Conservation (phyloP, 2,329 filamentous ascomycete genomes). For the Didymella arachidicola region DNA sequence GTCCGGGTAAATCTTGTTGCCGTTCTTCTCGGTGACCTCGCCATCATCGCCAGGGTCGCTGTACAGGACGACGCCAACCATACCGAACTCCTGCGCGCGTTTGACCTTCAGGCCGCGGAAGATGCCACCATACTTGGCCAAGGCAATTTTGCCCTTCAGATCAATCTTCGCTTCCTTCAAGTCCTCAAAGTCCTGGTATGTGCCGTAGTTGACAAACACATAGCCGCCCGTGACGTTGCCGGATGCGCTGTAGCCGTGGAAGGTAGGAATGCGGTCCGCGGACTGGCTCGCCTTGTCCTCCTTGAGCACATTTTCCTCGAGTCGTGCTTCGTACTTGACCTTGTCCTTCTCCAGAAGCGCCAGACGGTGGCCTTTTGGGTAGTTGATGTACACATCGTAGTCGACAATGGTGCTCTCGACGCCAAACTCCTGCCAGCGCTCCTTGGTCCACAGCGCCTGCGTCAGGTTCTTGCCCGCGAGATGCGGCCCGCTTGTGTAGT, state of each 20-base stretch:
- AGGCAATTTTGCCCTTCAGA: constrained; percentile 83
- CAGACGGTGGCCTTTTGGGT: constrained; percentile 58
- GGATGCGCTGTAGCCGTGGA: constrained; percentile 92
- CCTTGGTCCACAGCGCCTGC: constrained; percentile 61
- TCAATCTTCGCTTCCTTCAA: constrained; percentile 76
- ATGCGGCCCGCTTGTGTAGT: constrained; percentile 61
- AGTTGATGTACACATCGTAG: constrained; percentile 62
- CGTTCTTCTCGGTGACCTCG: constrained; percentile 80
- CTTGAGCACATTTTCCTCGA: constrained; percentile 84
- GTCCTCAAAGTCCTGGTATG: constrained; percentile 84
- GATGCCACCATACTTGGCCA: constrained; percentile 83
- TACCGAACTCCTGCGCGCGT: constrained; percentile 87
- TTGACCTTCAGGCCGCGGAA: constrained; percentile 94
- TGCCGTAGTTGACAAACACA: constrained; percentile 92
- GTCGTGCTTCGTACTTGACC: constrained; percentile 77
- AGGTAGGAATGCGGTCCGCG: constrained; percentile 79
- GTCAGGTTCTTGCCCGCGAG: constrained; percentile 61
- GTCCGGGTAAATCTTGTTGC: constrained; percentile 78
- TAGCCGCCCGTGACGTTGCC: constrained; percentile 90
- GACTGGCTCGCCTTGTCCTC: constrained; percentile 82
- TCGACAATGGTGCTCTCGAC: constrained; percentile 56
- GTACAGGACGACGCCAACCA: constrained; percentile 85
- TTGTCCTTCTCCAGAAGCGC: constrained; percentile 52
- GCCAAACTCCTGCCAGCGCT: constrained; percentile 60
- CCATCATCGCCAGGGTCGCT: constrained; percentile 91